Conservation (phyloP, 345 rosid genomes). For the Ricinus communis region DNA sequence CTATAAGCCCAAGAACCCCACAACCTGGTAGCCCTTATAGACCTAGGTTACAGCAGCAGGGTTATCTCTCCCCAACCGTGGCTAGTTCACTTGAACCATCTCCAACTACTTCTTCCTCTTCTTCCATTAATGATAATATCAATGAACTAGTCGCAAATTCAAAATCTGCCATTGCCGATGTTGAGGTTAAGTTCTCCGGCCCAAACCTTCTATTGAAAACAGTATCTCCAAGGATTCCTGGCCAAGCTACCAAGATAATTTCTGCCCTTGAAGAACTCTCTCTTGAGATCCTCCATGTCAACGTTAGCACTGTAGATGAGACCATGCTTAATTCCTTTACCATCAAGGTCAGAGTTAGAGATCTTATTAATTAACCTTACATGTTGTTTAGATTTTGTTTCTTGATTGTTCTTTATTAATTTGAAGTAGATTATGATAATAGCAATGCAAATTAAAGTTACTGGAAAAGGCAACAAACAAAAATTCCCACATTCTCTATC, state of each 20-base stretch:
- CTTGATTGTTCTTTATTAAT: too few species aligned
- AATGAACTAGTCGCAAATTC: conserved; percentile 85
- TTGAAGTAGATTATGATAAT: too few species aligned
- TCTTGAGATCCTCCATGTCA: conserved; percentile 74
- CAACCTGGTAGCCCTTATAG: conserved; percentile 68
- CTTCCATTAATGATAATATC: conserved; percentile 33
- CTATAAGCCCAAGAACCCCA: conserved; percentile 85
- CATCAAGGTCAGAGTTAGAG: conserved; percentile 64
- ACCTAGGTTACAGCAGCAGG: conserved; percentile 44
- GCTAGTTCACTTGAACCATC: conserved; percentile 48
- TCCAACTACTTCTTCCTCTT: conserved; percentile 59
- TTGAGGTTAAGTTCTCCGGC: conserved; percentile 91
- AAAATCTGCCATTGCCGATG: conserved; percentile 79
- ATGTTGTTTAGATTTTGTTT: too few species aligned
- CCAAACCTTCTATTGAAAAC: conserved; percentile 77
- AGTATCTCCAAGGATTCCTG: conserved; percentile 74
- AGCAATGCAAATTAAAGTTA: too few species aligned
- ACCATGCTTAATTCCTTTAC: conserved; percentile 85
- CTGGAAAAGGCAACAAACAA: too few species aligned
- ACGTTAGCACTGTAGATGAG: conserved; percentile 64
- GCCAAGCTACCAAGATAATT: conserved; percentile 76
- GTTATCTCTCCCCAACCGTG: conserved; percentile 48
- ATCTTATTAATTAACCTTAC: neutral
- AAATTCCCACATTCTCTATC: too few species aligned
- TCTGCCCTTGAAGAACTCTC: conserved; percentile 75